Evolutionary conservation across 768 basidiomycete genomes (phyloP).

Genomic region (Astraeus odoratus): DNA sequence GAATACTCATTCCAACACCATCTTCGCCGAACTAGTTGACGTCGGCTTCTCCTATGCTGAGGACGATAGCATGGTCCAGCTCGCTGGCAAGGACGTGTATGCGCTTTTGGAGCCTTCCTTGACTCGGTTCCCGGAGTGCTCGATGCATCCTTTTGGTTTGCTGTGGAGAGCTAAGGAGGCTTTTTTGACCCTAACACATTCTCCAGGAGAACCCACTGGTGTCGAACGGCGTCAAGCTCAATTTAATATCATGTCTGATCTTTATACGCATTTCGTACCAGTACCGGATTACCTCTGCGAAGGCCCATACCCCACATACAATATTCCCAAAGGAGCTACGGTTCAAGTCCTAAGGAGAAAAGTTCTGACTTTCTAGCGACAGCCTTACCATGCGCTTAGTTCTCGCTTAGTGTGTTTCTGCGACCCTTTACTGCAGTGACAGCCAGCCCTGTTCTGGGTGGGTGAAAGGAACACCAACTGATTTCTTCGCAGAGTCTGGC

Average conservation of each 20-base stretch:
- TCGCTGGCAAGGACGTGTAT: slow-evolving; percentile 86
- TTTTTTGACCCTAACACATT: slow-evolving; percentile 76
- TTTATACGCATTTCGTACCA: slow-evolving; percentile 70
- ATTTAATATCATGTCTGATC: slow-evolving; percentile 81
- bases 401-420: slow-evolving; percentile 66
- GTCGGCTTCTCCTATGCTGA: slow-evolving; percentile 88
- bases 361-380: slow-evolving; percentile 64
- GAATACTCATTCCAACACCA: slow-evolving; percentile 64
- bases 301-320: slow-evolving; percentile 76
- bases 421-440: slow-evolving; percentile 73
- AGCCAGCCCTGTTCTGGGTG: slow-evolving; percentile 72
- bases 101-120: slow-evolving; percentile 80
- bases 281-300: slow-evolving; percentile 81
- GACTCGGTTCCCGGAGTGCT: slow-evolving; percentile 67
- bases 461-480: slow-evolving; percentile 20
- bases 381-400: slow-evolving; percentile 59
- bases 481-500: slow-evolving; percentile 47
- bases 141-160: slow-evolving; percentile 63
- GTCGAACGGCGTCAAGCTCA: slow-evolving; percentile 48
- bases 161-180: slow-evolving; percentile 75
- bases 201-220: slow-evolving; percentile 52
- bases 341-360: slow-evolving; percentile 59
- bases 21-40: slow-evolving; percentile 71
- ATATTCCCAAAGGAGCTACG: slow-evolving; percentile 58
- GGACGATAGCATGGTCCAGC: slow-evolving; percentile 66